Evolutionary conservation across 176 grass and related monocot species (phyloP).

Genomic region (Avena atlantica): DNA sequence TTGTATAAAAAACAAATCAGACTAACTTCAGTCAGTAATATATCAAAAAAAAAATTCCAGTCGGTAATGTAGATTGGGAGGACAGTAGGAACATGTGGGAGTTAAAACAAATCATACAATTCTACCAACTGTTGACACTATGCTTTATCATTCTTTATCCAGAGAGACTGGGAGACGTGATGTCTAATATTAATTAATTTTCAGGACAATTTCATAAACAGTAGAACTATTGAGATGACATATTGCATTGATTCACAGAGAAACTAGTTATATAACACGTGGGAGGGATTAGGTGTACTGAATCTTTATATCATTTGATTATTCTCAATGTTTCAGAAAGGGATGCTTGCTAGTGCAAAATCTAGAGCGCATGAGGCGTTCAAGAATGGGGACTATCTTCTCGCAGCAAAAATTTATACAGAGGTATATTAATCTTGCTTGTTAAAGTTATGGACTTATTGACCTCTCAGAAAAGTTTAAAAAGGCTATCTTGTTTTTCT

Average conservation of each 20-base stretch:
- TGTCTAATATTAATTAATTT: slow-evolving; percentile 9
- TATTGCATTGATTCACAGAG: slow-evolving; percentile 7
- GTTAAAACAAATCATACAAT: neutral
- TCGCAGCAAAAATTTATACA: neutral
- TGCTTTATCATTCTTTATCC: neutral
- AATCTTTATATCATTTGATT: neutral
- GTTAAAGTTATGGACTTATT: neutral
- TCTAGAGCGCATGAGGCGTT: slow-evolving; percentile 26
- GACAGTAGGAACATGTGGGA: neutral
- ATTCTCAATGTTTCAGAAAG: slow-evolving; percentile 1
- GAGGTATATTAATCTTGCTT: neutral
- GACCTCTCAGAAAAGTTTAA: neutral
- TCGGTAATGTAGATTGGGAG: neutral
- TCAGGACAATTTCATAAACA: neutral
- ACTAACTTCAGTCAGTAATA: neutral
- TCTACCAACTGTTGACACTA: neutral
- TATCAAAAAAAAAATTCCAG: neutral
- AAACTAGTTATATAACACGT: neutral
- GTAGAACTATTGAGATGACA: neutral
- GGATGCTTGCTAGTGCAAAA: slow-evolving; percentile 18
- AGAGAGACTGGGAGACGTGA: neutral
- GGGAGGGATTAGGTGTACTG: neutral
- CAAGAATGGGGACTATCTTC: slow-evolving; percentile 35
- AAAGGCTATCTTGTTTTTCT: neutral
- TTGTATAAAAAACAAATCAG: slow-evolving; percentile 8